phyloP scores from a whole-genome alignment of 805 yeast genomes.

The Metschnikowia drakensbergensis region DNA sequence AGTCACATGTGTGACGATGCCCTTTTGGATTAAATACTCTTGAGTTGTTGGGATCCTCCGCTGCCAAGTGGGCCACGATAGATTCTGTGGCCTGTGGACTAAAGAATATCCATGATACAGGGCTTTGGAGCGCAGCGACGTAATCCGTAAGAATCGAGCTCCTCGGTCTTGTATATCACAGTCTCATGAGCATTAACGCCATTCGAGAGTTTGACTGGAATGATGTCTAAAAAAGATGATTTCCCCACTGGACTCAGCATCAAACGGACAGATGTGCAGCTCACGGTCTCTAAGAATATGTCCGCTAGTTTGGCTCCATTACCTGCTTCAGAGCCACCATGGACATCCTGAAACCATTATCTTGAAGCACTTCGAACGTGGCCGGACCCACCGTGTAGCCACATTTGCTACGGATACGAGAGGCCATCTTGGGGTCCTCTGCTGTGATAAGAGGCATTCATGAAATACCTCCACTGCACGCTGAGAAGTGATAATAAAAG shows the following conservation, averaged over 20 bases:
- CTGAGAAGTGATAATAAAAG: slow-evolving; percentile 80
- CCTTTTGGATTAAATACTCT: slow-evolving; percentile 49
- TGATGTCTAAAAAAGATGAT: slow-evolving; percentile 75
- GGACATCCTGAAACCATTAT: slow-evolving; percentile 58
- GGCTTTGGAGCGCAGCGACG: slow-evolving; percentile 8
- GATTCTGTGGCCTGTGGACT: slow-evolving; percentile 84
- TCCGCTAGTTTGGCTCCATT: slow-evolving; percentile 72
- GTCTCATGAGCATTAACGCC: slow-evolving; percentile 52
- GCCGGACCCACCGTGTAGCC: slow-evolving; percentile 93
- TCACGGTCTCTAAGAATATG: slow-evolving; percentile 44
- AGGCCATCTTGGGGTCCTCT: slow-evolving; percentile 10
- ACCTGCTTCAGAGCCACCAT: slow-evolving; percentile 77
- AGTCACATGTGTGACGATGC: slow-evolving; percentile 57
- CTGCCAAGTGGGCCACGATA: slow-evolving; percentile 45
- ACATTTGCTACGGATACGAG: slow-evolving; percentile 42
- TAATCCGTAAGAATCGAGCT: slow-evolving; percentile 44
- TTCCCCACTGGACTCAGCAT: slow-evolving; percentile 10
- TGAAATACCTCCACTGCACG: slow-evolving; percentile 82
- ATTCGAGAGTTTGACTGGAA: slow-evolving; percentile 56
- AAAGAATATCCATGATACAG: slow-evolving; percentile 70
- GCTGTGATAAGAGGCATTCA: slow-evolving; percentile 34
- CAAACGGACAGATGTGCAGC: slow-evolving; percentile 16
- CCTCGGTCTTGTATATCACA: slow-evolving; percentile 65
- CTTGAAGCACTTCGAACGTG: slow-evolving; percentile 54
- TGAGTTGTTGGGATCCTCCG: slow-evolving; percentile 54